Evolutionary conservation across 352 stramenopile species (phyloP).

Genomic region (Phytophthora parvispora): DNA sequence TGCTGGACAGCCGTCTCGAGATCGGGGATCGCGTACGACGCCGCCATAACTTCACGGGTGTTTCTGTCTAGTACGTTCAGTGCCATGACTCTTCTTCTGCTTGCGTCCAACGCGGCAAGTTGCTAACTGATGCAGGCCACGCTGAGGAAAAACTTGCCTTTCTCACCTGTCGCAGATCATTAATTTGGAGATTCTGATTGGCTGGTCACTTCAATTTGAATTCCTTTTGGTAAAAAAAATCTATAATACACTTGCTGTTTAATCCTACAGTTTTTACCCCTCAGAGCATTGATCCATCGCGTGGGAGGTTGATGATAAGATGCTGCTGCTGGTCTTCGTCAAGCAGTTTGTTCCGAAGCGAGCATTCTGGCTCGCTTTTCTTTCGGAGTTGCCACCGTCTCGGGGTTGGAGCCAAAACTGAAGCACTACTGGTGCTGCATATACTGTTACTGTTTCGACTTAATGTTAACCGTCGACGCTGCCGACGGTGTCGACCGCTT

Average conservation of each 20-base stretch:
- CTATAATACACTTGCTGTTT: too few relatives aligned
- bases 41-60: constrained; percentile 57
- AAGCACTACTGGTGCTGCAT: constrained; percentile 15
- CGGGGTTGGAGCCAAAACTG: constrained; percentile 5
- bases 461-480: not conserved
- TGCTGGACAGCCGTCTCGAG: constrained; percentile 72
- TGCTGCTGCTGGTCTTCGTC: constrained; percentile 9
- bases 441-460: constrained; percentile 17
- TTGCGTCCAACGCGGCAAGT: constrained; percentile 8
- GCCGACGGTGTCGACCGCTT: constrained; percentile 11
- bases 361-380: constrained; percentile 8
- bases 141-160: constrained; percentile 22
- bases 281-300: constrained; percentile 7
- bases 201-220: constrained; percentile 3
- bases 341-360: constrained; percentile 24
- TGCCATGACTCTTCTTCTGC: constrained; percentile 18
- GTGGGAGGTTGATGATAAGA: constrained; percentile 6
- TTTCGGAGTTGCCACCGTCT: constrained; percentile 13
- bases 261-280: too few relatives aligned
- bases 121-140: constrained; percentile 3
- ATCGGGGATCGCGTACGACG: constrained; percentile 69
- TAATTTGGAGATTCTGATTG: not conserved
- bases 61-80: constrained; percentile 42
- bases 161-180: constrained; percentile 20
- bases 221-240: too few relatives aligned